Evolutionary conservation across 805 yeast species (phyloP).

Genomic region (Clavispora fructus): DNA sequence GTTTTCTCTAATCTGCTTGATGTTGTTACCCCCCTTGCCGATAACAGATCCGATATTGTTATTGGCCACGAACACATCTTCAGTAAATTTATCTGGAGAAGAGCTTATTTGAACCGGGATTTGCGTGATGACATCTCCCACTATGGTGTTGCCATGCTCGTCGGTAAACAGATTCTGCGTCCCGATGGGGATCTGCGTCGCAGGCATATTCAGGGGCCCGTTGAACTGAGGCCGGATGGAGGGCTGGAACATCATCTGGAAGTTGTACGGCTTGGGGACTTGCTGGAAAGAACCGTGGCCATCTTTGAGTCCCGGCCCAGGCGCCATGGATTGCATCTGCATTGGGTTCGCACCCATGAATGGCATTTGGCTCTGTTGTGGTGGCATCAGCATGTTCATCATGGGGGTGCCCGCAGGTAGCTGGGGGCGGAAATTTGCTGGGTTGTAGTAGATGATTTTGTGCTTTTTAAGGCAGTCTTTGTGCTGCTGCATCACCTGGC

Average conservation of each 20-base stretch:
- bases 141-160: conserved; percentile 39
- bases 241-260: conserved; percentile 38
- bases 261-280: conserved; percentile 25
- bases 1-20: conserved; percentile 67
- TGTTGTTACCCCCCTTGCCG: conserved; percentile 81
- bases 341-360: conserved; percentile 13
- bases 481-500: conserved; percentile 62
- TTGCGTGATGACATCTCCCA: conserved; percentile 40
- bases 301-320: conserved; percentile 9
- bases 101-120: conserved; percentile 31
- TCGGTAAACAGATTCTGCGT: conserved; percentile 35
- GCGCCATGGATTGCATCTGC: conserved; percentile 6
- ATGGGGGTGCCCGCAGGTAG: conserved; percentile 6
- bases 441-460: conserved; percentile 56
- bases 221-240: conserved; percentile 25
- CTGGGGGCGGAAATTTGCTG: conserved; percentile 36
- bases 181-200: conserved; percentile 6
- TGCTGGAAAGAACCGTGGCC: conserved; percentile 7
- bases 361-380: conserved; percentile 9
- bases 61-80: conserved; percentile 72
- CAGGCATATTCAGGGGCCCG: conserved; percentile 10
- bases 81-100: conserved; percentile 49
- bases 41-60: conserved; percentile 78
- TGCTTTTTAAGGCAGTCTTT: conserved; percentile 46
- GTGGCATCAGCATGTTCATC: conserved; percentile 21